A percentile compares a stretch with the other conserved stretches of the same genome.
These are phyloP conservation scores for Ganoderma resinaceum DNA, from an alignment of 1,284 basidiomycete species.

Conservation along the genomic window DNA sequence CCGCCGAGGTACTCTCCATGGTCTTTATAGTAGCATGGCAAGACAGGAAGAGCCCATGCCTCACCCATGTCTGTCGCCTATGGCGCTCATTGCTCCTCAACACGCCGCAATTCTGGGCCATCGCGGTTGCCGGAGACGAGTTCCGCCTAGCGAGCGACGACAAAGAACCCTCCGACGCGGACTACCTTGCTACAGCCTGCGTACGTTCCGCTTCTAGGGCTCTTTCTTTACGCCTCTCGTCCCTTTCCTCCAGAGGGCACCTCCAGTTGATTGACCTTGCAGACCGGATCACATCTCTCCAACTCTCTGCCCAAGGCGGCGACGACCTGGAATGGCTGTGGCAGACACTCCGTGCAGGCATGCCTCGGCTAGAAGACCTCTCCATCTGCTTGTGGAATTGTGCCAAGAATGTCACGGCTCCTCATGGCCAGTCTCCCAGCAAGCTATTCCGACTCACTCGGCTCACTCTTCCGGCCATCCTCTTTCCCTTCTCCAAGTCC, in stretches of 20 bases:
- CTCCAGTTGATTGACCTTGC: neutral
- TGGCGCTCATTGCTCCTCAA: neutral
- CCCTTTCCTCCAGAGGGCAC: neutral
- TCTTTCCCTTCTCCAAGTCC: neutral
- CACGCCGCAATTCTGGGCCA: conserved; percentile 4
- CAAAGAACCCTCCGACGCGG: neutral
- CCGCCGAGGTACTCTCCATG: neutral
- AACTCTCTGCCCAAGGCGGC: neutral
- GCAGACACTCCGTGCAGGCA: neutral
- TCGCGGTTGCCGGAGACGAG: neutral
- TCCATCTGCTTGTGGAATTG: too few species aligned
- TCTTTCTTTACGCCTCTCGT: neutral
- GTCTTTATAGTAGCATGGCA: neutral
- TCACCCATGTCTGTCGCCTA: conserved; percentile 5
- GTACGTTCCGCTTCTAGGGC: neutral
- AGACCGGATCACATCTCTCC: neutral
- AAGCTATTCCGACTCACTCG: neutral
- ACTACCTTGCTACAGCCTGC: too few species aligned
- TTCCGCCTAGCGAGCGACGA: neutral
- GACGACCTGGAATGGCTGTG: neutral
- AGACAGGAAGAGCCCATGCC: neutral
- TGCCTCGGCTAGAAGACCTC: neutral
- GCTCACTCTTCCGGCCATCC: neutral
- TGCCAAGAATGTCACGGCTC: too few species aligned
- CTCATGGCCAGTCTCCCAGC: neutral